Evolutionary conservation across 257 asterid species (phyloP), one percentile per base, ranked within the genome.

Genomic region (Nicotiana tomentosiformis): DNA sequence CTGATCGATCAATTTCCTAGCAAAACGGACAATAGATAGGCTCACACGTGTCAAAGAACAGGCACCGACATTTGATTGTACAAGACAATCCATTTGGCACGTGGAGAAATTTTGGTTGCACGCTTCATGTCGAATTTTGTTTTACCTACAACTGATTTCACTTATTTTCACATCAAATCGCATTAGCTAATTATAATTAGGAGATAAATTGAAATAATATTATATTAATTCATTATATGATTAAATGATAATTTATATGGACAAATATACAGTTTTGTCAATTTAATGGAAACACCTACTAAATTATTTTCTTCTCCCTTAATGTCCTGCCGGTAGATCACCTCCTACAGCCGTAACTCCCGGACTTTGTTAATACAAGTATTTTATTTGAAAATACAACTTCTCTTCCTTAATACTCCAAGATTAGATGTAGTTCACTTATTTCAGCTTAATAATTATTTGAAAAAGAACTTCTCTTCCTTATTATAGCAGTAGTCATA

Each of bases 21-120:
- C 17, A 53, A 53, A 14, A 15, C 58, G 70, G 70, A 65, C 5
- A 23, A 14, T 3, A 1, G 79, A 16, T 14, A 11, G 30, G 6
- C 49, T 60, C 86, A 68, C 83, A 81, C 86, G 87, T 83, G 82
- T 83, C 81, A 58, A 12, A 46, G 35, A 64, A 5, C 29, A 67
- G 66, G 85, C 89, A 88, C 89, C 87, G 88, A 37, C 82, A 68
- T 78, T 88, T 86, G 90, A 85, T 88, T 83, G 33, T 32, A 76
- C 33, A 74, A 33, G 39, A 72, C 58, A 76, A 64, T 77, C 26
- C 57, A 62, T 60, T 66, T 83, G 80, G 77, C 92, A 86, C 87
- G 91, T 82, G 90, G 57, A 58, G 49, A 32, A 58, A 30, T 49
- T 82, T 65, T 32, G 53, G 33, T 17, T 32, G 4, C 80, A 14